Percentiles rank a stretch among this genome's conserved stretches.
These are phyloP conservation scores for Rhodotorula kratochvilovae DNA, from an alignment of 768 basidiomycete species.

Conservation along the genomic window DNA sequence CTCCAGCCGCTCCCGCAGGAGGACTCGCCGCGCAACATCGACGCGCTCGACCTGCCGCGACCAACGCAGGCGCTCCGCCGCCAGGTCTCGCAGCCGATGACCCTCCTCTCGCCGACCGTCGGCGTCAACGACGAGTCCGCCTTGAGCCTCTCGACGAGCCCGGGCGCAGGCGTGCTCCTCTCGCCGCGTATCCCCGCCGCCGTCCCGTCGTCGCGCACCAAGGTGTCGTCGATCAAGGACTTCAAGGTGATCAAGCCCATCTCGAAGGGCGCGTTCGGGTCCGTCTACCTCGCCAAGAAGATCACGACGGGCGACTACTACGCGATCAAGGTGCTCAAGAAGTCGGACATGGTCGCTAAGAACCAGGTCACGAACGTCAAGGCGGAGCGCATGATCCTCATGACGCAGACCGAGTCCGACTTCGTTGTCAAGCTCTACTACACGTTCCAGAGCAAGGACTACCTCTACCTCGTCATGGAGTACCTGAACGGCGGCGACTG, in stretches of 20 bases:
- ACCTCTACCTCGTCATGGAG: constrained; percentile 98
- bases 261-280: constrained; percentile 92
- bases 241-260: constrained; percentile 99
- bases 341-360: constrained; percentile 99
- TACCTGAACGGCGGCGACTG: constrained; percentile 98
- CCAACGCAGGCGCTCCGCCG: constrained; percentile 22
- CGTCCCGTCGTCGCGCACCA: constrained; percentile 70
- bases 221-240: constrained; percentile 91
- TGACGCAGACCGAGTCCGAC: constrained; percentile 92
- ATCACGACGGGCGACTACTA: constrained; percentile 96
- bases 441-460: constrained; percentile 99
- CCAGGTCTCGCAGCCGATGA: constrained; percentile 18
- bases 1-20: constrained; percentile 33
- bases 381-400: constrained; percentile 97
- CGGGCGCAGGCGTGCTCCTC: constrained; percentile 46
- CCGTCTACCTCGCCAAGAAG: constrained; percentile 97
- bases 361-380: constrained; percentile 99
- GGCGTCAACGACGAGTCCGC: constrained; percentile 2
- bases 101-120: constrained; percentile 23
- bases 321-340: constrained; percentile 99
- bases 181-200: constrained; percentile 81
- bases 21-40: constrained; percentile 23
- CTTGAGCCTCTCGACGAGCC: constrained; percentile 15
- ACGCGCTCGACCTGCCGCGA: constrained; percentile 32
- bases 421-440: constrained; percentile 94